A percentile compares a stretch with the other conserved stretches of the same genome.
Evolutionary conservation across 2,329 filamentous ascomycete genomes (phyloP).

Genomic region (Elsinoe perseae): DNA sequence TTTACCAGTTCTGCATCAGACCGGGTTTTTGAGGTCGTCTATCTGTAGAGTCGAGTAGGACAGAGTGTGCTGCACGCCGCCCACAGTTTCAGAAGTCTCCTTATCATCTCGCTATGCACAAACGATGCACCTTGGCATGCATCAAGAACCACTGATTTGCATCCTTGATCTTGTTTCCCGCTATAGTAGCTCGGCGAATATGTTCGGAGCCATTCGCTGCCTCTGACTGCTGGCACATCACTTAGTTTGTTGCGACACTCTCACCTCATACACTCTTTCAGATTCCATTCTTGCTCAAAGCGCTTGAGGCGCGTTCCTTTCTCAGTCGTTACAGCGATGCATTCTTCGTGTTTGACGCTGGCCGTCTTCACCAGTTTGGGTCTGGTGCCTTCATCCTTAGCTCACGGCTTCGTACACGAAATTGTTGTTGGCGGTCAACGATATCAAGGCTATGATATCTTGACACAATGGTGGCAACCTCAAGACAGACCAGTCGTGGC

Average conservation of each 20-base stretch:
- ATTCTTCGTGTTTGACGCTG: conserved; percentile 2
- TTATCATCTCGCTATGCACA: conserved; percentile 9
- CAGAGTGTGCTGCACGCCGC: neutral
- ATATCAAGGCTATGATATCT: conserved; percentile 37
- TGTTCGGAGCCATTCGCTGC: neutral
- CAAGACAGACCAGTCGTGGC: conserved; percentile 33
- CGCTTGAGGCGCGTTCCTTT: neutral
- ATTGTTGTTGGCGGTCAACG: conserved; percentile 42
- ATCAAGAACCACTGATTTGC: neutral
- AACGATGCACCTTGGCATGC: conserved; percentile 10
- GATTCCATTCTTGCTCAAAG: neutral
- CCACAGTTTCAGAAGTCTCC: conserved; percentile 1
- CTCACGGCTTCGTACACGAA: conserved; percentile 41
- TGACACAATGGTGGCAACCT: conserved; percentile 33
- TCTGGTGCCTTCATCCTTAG: conserved; percentile 24
- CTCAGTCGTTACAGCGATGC: neutral
- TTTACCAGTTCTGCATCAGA: no score
- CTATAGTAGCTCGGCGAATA: neutral
- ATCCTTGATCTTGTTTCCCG: neutral
- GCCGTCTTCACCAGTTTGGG: neutral
- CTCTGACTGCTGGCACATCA: neutral
- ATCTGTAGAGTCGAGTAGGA: neutral
- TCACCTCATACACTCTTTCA: neutral
- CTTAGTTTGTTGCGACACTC: neutral
- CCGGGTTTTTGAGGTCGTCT: neutral